Evolutionary conservation across 1,284 basidiomycete genomes (phyloP).

Genomic region (Golubevia sp.): DNA sequence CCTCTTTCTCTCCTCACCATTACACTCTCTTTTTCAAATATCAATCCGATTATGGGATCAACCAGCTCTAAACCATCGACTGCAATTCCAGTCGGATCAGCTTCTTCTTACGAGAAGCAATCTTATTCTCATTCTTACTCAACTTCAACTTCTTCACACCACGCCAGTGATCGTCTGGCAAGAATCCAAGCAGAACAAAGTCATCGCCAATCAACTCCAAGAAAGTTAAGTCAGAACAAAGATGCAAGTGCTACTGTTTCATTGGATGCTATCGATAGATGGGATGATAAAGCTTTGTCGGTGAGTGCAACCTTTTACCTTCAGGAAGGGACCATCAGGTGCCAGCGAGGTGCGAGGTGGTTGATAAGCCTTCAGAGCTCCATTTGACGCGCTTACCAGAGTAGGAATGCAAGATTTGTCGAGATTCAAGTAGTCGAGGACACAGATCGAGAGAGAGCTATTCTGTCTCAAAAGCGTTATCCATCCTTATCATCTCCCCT

Average conservation of each 20-base stretch:
- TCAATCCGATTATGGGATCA: conserved; percentile 3
- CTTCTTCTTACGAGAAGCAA: not conserved
- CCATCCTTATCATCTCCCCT: not conserved
- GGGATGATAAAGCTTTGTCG: conserved; percentile 25
- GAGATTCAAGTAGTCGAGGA: too few relatives aligned
- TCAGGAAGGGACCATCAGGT: not conserved
- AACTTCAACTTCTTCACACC: conserved; percentile 10
- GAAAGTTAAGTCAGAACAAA: not conserved
- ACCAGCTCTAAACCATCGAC: not conserved
- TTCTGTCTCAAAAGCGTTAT: not conserved
- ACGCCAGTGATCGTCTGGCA: conserved; percentile 30
- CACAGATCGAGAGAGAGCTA: too few relatives aligned
- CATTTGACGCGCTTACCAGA: too few relatives aligned
- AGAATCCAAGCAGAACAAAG: conserved; percentile 33
- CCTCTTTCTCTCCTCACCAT: too few relatives aligned
- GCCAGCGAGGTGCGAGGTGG: too few relatives aligned
- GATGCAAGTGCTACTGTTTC: conserved; percentile 1
- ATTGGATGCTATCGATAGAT: conserved; percentile 19
- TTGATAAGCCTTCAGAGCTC: too few relatives aligned
- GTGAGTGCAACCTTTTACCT: not conserved
- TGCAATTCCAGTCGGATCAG: not conserved
- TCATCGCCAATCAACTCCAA: conserved; percentile 3
- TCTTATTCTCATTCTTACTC: conserved; percentile 1
- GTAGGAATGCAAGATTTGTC: too few relatives aligned
- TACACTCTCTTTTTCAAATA: too few relatives aligned